phyloP scores from a whole-genome alignment of 2,329 filamentous ascomycete species.

The Monosporascus sp. region DNA sequence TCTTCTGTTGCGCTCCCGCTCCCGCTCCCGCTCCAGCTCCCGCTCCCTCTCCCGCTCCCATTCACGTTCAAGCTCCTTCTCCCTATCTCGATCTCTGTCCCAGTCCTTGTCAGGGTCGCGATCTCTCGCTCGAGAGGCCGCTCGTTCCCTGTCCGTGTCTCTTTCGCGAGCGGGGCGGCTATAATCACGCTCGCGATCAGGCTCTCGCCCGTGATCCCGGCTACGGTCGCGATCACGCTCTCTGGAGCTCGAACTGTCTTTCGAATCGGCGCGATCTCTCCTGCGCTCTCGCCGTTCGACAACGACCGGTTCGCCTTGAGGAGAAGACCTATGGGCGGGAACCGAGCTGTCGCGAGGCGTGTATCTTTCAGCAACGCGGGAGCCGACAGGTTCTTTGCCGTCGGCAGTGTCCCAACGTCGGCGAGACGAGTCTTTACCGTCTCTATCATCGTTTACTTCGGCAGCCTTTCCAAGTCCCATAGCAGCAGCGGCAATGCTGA shows the following conservation, averaged over 20 bases:
- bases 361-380: constrained; percentile 23
- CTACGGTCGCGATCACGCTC: constrained; percentile 16
- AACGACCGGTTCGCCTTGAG: constrained; percentile 16
- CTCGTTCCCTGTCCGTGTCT: constrained; percentile 9
- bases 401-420: constrained; percentile 22
- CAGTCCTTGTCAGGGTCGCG: constrained; percentile 15
- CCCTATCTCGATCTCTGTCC: constrained; percentile 1
- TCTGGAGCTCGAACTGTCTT: constrained; percentile 10
- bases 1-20: constrained; percentile 28
- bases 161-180: constrained; percentile 2
- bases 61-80: constrained; percentile 7
- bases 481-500: constrained; percentile 45
- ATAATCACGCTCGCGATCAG: constrained; percentile 9
- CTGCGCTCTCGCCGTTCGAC: constrained; percentile 21
- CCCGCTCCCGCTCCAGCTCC: constrained; percentile 12
- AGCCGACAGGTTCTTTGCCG: constrained; percentile 15
- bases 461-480: constrained; percentile 36
- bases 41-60: constrained; percentile 16
- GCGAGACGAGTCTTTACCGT: constrained; percentile 23
- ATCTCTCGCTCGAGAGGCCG: constrained; percentile 5
- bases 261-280: constrained; percentile 15
- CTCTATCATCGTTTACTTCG: constrained; percentile 35
- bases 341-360: constrained; percentile 23
- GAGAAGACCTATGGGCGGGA: constrained; percentile 16
- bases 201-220: constrained; percentile 14